A percentile compares a stretch with the other conserved stretches of the same genome.
phyloP scores from a whole-genome alignment of 495 filamentous ascomycete species.

The Baudoinia panamericana region DNA sequence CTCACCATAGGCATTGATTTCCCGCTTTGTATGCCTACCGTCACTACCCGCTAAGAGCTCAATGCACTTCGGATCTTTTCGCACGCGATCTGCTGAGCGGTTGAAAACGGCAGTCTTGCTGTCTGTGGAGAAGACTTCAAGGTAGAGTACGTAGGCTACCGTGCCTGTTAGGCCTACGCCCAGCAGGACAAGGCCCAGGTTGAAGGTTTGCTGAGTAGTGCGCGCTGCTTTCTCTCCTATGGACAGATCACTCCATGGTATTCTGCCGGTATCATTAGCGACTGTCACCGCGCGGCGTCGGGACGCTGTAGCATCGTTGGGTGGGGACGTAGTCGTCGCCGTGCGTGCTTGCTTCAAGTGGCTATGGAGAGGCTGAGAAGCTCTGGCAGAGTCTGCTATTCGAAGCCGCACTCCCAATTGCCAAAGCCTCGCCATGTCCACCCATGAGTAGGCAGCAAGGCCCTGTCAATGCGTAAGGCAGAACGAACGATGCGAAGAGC shows the following conservation, averaged over 20 bases:
- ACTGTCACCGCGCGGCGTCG: constrained; percentile 46
- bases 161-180: constrained; percentile 58
- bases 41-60: constrained; percentile 50
- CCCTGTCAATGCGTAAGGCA: no score
- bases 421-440: no score
- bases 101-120: constrained; percentile 83
- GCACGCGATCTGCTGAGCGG: constrained; percentile 67
- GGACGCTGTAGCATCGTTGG: not conserved
- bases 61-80: constrained; percentile 52
- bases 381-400: no score
- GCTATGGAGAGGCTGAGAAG: no score
- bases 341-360: not conserved
- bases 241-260: constrained; percentile 67
- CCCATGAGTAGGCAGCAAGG: no score
- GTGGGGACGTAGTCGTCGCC: constrained; percentile 11
- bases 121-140: constrained; percentile 75
- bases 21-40: constrained; percentile 36
- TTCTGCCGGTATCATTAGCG: constrained; percentile 65
- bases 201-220: constrained; percentile 81
- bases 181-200: constrained; percentile 61
- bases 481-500: no score
- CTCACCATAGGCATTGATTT: constrained; percentile 77
- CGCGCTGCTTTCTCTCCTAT: constrained; percentile 66
- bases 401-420: no score
- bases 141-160: constrained; percentile 57